Percentiles rank a stretch among this genome's conserved stretches.
These are phyloP conservation scores for Coccomyxa subellipsoidea DNA, from an alignment of 163 green algal species.

Conservation along the genomic window DNA sequence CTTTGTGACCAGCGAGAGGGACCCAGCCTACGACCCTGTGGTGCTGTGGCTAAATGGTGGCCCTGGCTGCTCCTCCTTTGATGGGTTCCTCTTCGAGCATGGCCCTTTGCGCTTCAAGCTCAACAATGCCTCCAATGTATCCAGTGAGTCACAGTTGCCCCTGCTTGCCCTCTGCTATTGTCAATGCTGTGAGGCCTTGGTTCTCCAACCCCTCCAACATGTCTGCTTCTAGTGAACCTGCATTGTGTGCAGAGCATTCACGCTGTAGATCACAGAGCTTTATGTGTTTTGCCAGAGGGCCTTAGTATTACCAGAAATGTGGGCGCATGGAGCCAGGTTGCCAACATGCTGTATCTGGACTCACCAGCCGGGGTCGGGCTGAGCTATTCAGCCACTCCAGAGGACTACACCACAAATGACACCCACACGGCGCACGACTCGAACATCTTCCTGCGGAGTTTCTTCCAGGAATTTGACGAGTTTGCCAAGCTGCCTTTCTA, in stretches of 20 bases:
- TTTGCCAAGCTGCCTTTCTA: conserved; percentile 48
- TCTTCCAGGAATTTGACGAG: conserved; percentile 45
- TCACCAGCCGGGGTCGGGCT: conserved; percentile 56
- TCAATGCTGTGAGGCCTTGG: no score
- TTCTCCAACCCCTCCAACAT: no score
- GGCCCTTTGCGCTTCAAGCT: conserved; percentile 60
- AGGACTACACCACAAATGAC: conserved; percentile 61
- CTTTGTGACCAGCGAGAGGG: conserved; percentile 37
- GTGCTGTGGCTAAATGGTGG: conserved; percentile 75
- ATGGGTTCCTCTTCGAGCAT: conserved; percentile 67
- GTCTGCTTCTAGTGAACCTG: no score
- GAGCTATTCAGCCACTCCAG: conserved; percentile 35
- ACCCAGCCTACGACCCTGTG: conserved; percentile 35
- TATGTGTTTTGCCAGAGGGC: neutral
- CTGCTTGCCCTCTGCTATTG: neutral
- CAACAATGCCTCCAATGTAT: neutral
- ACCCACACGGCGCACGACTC: conserved; percentile 53
- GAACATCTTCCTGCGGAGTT: conserved; percentile 55
- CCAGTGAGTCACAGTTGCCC: neutral
- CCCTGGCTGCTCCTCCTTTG: conserved; percentile 67
- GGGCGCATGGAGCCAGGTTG: conserved; percentile 55
- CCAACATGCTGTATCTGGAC: conserved; percentile 70
- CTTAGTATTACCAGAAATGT: neutral
- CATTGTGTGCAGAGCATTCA: no score
- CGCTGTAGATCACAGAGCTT: neutral